Percentiles rank a stretch among this genome's conserved stretches.
Evolutionary conservation across 2,329 filamentous ascomycete genomes (phyloP).

Genomic region (Coniochaeta prunicola): DNA sequence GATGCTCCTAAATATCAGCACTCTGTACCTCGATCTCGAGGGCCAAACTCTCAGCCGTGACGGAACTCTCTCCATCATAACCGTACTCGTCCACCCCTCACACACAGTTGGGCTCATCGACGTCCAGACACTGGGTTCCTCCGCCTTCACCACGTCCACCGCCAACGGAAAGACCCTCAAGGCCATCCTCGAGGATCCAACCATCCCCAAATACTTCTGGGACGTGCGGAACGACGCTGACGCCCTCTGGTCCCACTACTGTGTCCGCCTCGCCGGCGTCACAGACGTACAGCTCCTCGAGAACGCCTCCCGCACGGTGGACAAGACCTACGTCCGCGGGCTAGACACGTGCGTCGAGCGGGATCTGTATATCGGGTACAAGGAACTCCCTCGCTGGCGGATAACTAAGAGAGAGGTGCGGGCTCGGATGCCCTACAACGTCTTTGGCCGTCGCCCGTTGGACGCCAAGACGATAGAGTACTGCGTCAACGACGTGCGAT

Average conservation of each 20-base stretch:
- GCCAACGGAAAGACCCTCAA: constrained; percentile 9
- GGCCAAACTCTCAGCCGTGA: constrained; percentile 10
- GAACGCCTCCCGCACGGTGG: constrained; percentile 12
- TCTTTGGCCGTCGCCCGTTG: neutral
- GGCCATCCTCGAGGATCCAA: constrained; percentile 12
- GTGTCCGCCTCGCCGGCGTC: constrained; percentile 14
- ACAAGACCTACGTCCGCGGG: constrained; percentile 6
- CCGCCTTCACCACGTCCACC: constrained; percentile 8
- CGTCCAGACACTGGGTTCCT: constrained; percentile 10
- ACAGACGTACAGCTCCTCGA: constrained; percentile 22
- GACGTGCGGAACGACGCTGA: constrained; percentile 20
- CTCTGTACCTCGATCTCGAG: constrained; percentile 15
- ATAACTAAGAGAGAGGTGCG: neutral
- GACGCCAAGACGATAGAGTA: neutral
- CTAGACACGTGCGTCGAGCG: constrained; percentile 1
- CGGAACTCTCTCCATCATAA: constrained; percentile 13
- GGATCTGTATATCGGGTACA: neutral
- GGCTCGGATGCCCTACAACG: neutral
- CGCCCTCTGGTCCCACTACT: constrained; percentile 15
- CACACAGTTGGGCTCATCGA: constrained; percentile 11
- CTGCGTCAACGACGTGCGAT: neutral
- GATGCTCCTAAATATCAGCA: no score
- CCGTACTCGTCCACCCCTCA: constrained; percentile 9
- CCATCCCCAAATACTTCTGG: constrained; percentile 15
- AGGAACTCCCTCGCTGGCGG: neutral